Conservation (phyloP, 192 early-diverging fungal genomes). For the Dimargaris cristalligena region DNA sequence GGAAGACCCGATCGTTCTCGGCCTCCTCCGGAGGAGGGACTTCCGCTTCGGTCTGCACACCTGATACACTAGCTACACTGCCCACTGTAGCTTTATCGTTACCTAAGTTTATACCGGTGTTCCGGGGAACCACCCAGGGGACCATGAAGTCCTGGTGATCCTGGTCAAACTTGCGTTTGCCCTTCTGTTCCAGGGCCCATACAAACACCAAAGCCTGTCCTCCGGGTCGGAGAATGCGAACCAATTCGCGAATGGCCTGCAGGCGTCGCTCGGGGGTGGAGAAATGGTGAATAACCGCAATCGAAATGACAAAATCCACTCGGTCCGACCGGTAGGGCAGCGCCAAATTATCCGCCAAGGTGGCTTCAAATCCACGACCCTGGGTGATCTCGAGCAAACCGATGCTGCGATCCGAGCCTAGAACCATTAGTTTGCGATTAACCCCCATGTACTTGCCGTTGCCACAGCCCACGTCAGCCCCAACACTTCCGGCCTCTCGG, state of each 20-base stretch:
- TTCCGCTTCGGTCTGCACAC: neutral
- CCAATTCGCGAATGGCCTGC: slow-evolving; percentile 56
- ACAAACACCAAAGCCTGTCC: slow-evolving; percentile 74
- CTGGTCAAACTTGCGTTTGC: slow-evolving; percentile 62
- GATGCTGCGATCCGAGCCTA: slow-evolving; percentile 73
- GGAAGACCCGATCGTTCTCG: neutral
- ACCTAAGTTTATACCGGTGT: slow-evolving; percentile 2
- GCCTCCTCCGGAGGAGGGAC: neutral
- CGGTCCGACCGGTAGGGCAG: slow-evolving; percentile 50
- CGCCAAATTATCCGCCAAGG: slow-evolving; percentile 63
- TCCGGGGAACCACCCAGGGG: slow-evolving; percentile 65
- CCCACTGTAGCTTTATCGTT: neutral
- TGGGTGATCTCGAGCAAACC: slow-evolving; percentile 59
- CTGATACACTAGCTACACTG: neutral
- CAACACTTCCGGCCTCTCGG: slow-evolving; percentile 50
- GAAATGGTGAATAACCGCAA: slow-evolving; percentile 93
- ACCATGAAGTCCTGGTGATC: slow-evolving; percentile 82
- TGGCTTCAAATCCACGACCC: slow-evolving; percentile 56
- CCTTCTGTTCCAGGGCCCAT: slow-evolving; percentile 90
- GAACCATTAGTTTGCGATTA: slow-evolving; percentile 56
- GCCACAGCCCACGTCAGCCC: slow-evolving; percentile 91
- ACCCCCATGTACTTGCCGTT: slow-evolving; percentile 96
- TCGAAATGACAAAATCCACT: slow-evolving; percentile 91
- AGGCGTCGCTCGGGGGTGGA: slow-evolving; percentile 54
- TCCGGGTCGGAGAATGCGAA: slow-evolving; percentile 52